These are phyloP conservation scores for Erucastrum elatum DNA, from an alignment of 345 rosid genomes.

Conservation along the genomic window DNA sequence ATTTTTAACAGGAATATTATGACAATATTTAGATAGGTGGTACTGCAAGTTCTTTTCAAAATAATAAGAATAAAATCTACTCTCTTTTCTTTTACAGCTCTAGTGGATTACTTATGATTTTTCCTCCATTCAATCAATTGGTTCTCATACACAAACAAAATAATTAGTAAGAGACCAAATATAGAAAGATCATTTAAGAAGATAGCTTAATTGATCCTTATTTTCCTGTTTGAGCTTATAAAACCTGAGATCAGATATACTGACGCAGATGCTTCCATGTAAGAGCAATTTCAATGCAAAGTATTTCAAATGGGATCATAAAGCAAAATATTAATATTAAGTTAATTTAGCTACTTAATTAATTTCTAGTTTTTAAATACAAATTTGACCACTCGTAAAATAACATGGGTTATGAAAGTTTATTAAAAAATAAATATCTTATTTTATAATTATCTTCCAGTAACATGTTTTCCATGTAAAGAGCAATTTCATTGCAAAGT, in stretches of 20 bases:
- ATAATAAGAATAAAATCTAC: not conserved
- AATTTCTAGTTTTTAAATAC: no score
- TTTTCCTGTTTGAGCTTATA: not conserved
- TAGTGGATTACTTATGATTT: not conserved
- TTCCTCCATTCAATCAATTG: not conserved
- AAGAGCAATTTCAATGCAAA: no score
- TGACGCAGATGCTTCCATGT: not conserved
- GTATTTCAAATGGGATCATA: no score
- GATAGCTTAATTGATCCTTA: not conserved
- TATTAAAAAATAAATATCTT: no score
- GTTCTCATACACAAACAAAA: not conserved
- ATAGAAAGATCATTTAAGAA: not conserved
- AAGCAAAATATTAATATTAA: no score
- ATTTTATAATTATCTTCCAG: no score
- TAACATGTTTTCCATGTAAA: no score
- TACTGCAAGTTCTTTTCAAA: not conserved
- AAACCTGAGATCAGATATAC: not conserved
- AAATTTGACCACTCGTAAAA: no score
- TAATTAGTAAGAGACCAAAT: not conserved
- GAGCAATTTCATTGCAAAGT: no score
- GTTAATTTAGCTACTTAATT: no score
- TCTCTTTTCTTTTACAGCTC: not conserved
- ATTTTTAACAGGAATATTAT: not conserved
- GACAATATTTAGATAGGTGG: not conserved
- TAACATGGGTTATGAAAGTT: no score